Base-by-base conservation (phyloP, 2,329 filamentous ascomycete genomes). In the Teratosphaeria zuluensis region DNA sequence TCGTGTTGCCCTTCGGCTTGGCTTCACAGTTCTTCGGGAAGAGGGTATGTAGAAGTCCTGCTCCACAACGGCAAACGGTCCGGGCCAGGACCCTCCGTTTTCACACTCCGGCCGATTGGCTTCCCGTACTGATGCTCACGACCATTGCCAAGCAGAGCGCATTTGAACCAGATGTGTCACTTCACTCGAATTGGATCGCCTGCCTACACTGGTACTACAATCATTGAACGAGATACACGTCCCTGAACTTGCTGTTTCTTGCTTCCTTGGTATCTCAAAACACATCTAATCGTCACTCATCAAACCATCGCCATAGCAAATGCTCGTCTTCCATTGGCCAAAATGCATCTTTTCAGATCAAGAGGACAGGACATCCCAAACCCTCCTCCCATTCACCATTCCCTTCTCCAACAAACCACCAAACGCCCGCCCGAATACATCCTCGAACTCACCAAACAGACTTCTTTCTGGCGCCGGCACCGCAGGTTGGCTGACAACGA, bases 401-500 rank as follows among this genome's bases (percentile, higher is more conserved):
- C 42, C 42, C 42, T 21, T 48, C 42, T 48, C 42, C 42, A 21
- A 48, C 1, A 48, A 6, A 5, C 42, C 42, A 19, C n/a, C 42
- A 9, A 48, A 48, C 6, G 42, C 42, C 54, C 64, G 68, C 35
- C 57, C 57, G 64, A 58, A 24, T 19, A 58, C 16, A n/a, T 56
- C 58, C 38, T 57, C 57, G 48, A 61, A 42, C 56, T 56, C 61
- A 19, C 48, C 58, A 33, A 54, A 32, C 53, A 51, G 16, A 16
- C 59, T 59, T 35, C 42, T 57, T 31, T 54, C 46, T 19, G 62
- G 62, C 32, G 62, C 56, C 54, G 61, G 60, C 7, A 64, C 59
- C 30, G 63, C 63, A 19, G 60, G 58, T 31, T 55, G 55, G 19
- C 33, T 30, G 12, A 48, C 30, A 31, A 60, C 11, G 7, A 53